phyloP scores from a whole-genome alignment of 1,139 yeast genomes.

The Zygosaccharomyces sapae region DNA sequence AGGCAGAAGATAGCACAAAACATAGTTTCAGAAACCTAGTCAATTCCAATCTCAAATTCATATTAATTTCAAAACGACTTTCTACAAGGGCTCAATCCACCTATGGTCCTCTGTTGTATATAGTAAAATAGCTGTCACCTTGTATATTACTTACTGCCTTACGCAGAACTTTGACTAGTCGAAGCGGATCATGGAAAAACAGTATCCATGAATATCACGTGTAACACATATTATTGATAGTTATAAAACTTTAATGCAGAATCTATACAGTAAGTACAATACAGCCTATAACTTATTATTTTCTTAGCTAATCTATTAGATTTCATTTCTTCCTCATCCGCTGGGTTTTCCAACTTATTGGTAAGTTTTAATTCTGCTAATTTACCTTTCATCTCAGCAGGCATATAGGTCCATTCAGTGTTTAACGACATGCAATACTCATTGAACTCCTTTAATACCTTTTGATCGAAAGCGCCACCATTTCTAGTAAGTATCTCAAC shows the following conservation, averaged over 20 bases:
- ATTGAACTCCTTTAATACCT: conserved; percentile 11
- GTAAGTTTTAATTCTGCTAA: conserved; percentile 7
- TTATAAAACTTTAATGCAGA: too few relatives aligned
- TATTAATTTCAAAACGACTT: conserved; percentile 9
- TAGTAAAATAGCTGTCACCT: too few relatives aligned
- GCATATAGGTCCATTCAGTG: conserved; percentile 2
- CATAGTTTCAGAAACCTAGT: conserved; percentile 64
- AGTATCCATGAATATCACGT: too few relatives aligned
- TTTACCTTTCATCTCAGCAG: conserved; percentile 5
- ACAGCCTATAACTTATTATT: too few relatives aligned
- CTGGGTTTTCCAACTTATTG: not conserved
- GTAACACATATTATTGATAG: too few relatives aligned
- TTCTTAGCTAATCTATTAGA: too few relatives aligned
- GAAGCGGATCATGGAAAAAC: too few relatives aligned
- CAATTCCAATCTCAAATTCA: conserved; percentile 41
- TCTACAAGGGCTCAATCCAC: not conserved
- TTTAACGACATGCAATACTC: conserved; percentile 11
- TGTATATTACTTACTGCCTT: too few relatives aligned
- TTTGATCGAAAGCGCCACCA: conserved; percentile 9
- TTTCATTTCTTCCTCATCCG: too few relatives aligned
- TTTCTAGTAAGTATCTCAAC: conserved; percentile 5
- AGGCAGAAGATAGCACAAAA: conserved; percentile 81
- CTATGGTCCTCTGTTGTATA: too few relatives aligned
- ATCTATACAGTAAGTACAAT: too few relatives aligned
- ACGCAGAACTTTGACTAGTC: too few relatives aligned